phyloP scores from a whole-genome alignment of 1,139 yeast species.

The Saccharomycopsis hybrid region DNA sequence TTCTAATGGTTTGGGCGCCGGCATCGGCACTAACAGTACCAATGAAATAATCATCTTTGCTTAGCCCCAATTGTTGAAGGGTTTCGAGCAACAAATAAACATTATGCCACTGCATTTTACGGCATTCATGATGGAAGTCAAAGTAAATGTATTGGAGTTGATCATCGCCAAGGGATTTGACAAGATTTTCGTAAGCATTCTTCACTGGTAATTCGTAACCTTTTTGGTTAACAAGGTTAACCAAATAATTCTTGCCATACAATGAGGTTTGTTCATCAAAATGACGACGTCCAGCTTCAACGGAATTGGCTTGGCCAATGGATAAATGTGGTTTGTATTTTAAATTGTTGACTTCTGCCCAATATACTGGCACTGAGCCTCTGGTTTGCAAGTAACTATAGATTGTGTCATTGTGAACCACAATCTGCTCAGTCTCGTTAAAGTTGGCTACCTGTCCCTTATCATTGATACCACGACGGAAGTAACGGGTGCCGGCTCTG shows the following conservation, averaged over 20 bases:
- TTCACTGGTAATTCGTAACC: conserved; percentile 95
- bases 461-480: conserved; percentile 86
- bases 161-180: conserved; percentile 40
- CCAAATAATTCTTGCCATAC: conserved; percentile 80
- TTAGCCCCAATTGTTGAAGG: conserved; percentile 56
- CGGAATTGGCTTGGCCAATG: conserved; percentile 48
- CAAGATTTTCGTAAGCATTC: conserved; percentile 72
- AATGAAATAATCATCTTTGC: conserved; percentile 60
- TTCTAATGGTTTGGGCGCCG: conserved; percentile 27
- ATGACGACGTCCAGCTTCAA: conserved; percentile 67
- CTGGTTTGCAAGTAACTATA: conserved; percentile 82
- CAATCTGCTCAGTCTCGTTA: conserved; percentile 91
- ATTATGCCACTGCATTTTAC: conserved; percentile 90
- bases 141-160: conserved; percentile 68
- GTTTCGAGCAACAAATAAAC: conserved; percentile 72
- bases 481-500: conserved; percentile 94
- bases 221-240: conserved; percentile 83
- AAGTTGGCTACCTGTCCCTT: conserved; percentile 88
- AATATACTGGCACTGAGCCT: conserved; percentile 94
- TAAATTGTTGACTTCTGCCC: conserved; percentile 92
- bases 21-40: conserved; percentile 30
- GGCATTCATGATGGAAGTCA: conserved; percentile 97
- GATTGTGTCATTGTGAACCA: conserved; percentile 43
- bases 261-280: conserved; percentile 59
- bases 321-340: conserved; percentile 78